Base-by-base conservation (phyloP, 2,329 filamentous ascomycete genomes). In the Nothomitra cinnamomea region DNA sequence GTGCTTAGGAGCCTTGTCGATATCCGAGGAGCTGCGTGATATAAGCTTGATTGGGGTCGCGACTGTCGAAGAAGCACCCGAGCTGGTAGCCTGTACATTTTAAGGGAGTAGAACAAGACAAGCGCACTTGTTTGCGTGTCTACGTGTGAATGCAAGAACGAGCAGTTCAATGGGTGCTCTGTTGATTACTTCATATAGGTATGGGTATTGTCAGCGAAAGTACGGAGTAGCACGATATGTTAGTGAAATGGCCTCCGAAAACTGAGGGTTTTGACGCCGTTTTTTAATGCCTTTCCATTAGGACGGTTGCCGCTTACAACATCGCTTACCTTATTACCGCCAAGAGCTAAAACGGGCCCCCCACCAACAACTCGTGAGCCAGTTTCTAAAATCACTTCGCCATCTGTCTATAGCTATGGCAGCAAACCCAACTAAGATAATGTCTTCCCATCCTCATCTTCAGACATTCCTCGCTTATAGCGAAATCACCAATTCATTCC, bases 61-160 rank as follows among this genome's bases (percentile, higher is more conserved):
- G 41, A 64, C 62, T 55, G 43, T 48, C 71, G 69, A 55, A 70
- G 66, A 50, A 70, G 56, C 57, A 65, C 63, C 62, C 74, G 69
- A 51, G 72, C 67, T 49, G 70, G 69, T 55, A 70, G 70, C 59
- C 74, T 72, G 58, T 77, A 77, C 76, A 79, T 79, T 25, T 10
- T 48, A 48, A 48, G 28, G 43, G 28, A 25, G 19, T 13, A n/a
- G 19, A 15, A 55, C 55, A 63, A 57, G 24, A 19, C 8, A 48
- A 8, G 13, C 43, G 19, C 6, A 13, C 22, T 25, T 13, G 7
- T 17, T 6, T 48, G 22, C 21, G 21, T 28, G 43, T 15, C 43
- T 17, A 21, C 22, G 43, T 19, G 8, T 25, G 42, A 48, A 28
- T 6, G 13, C 43, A 2, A 48, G 22, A 17, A 19, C 42, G 15